Base-by-base conservation (phyloP, 768 basidiomycete genomes). In the Kwoniella shandongensis region DNA sequence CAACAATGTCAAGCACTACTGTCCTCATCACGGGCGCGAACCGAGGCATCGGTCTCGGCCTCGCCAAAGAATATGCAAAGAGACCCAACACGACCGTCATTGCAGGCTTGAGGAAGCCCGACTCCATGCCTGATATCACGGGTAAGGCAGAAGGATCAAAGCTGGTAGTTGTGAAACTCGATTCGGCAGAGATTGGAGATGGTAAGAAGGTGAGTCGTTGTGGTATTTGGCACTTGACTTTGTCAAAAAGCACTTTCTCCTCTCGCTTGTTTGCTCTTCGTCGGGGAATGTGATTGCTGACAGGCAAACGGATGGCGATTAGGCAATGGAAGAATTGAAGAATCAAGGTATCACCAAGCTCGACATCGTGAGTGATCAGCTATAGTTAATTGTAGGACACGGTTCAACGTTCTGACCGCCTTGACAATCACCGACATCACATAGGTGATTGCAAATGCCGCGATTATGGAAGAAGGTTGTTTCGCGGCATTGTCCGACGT, bases 1-100 rank as follows among this genome's bases (percentile, higher is more conserved):
- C 32, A 13, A 32, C 32, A 13, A 32, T 32, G 32, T 32, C 32
- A 6, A 55, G 45, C 47, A 29, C 62, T 2, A 57, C 41, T 5
- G 62, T 64, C 27, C 39, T 64, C 15, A 64, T 64, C 39, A 52
- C 54, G 25, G 62, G 62, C 1, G 59, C 54, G 15, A 64, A 64
- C 22, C 53, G 62, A 44, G 58, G 62, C 12, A 49, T 62, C 27
- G 61, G 61, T 15, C 55, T 62, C 17, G 61, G 61, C 22, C 49
- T 62, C 2, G 61, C 51, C 13, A 44, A 62, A 39, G 55, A 54
- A 1, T 62, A 62, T 26, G 50, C 61, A 20, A 20, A 29, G 27
- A 36, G 48, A 27, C 26, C 48, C 13, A 38, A 45, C 13, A 44
- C 30, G 13, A 62, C 49, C 20, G 61, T 62, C 32, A 44, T 62